phyloP scores from a whole-genome alignment of 1,284 basidiomycete genomes.

The Melanopsichium pennsylvanicum region DNA sequence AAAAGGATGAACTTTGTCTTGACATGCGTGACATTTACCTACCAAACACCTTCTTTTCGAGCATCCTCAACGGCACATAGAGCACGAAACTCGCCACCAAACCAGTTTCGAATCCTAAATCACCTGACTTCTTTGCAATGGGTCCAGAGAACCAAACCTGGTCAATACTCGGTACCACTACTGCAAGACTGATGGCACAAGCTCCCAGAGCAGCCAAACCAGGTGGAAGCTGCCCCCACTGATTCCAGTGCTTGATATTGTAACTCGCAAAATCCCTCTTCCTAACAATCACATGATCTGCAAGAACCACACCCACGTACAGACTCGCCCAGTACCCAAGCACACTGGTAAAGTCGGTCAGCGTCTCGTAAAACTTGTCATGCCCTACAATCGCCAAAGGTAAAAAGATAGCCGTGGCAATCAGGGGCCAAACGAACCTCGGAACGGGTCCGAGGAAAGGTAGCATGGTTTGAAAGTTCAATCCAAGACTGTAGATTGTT shows the following conservation, averaged over 20 bases:
- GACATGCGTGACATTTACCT: conserved; percentile 15
- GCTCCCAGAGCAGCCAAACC: conserved; percentile 69
- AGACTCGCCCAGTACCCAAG: conserved; percentile 75
- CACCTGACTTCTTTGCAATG: conserved; percentile 57
- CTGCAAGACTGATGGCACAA: conserved; percentile 50
- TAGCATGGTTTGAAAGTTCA: conserved; percentile 68
- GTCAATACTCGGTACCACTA: conserved; percentile 63
- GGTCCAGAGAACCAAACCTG: conserved; percentile 64
- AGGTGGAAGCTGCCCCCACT: conserved; percentile 69
- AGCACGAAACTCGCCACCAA: conserved; percentile 59
- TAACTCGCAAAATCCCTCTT: conserved; percentile 69
- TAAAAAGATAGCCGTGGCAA: conserved; percentile 78
- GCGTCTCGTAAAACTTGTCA: conserved; percentile 72
- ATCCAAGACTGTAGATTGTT: conserved; percentile 69
- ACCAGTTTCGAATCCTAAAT: conserved; percentile 66
- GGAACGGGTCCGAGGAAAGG: conserved; percentile 81
- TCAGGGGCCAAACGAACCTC: conserved; percentile 82
- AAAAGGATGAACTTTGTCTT: too few relatives aligned
- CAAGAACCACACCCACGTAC: conserved; percentile 72
- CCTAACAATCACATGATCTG: conserved; percentile 73
- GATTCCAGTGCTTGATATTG: conserved; percentile 72
- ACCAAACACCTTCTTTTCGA: conserved; percentile 57
- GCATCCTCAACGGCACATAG: conserved; percentile 57
- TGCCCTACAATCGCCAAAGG: conserved; percentile 74
- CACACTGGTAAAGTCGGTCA: conserved; percentile 70